Base-by-base conservation (phyloP, 257 asterid genomes). In the Coffea eugenioides region DNA sequence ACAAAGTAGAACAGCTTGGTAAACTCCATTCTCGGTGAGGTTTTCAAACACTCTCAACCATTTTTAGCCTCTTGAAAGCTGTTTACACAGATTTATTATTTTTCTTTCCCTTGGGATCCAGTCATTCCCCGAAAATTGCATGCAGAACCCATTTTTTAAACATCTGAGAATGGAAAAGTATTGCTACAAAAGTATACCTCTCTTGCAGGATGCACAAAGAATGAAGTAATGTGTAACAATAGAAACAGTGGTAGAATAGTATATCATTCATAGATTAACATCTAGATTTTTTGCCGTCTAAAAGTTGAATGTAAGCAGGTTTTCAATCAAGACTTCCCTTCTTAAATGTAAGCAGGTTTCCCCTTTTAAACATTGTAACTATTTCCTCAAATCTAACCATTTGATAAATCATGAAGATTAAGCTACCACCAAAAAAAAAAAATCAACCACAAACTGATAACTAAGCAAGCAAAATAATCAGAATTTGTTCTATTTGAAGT, bases 301-400 rank as follows among this genome's bases (percentile, higher is more conserved):
- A 62, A 62, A 25, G 39, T 62, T 62, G 69, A 62, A 62, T 39
- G 41, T 39, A 27, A 27, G 27, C 27, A 27, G 27, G 27, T 27
- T 27, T 27, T 27, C 41, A 39, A 39, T 3, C 41, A 39, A 2
- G 4, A 39, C 25, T 62, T 62, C 68, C 68, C 68, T 62, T 25
- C 68, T 62, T 62, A 62, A n/a, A 25, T 16, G n/a, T 8, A 62
- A 62, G 36, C 36, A 65, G 21, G 10, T 3, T 20, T 25, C 13
- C 15, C 18, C 27, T 65, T 25, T 25, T 9, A 65, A 65, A 65
- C 43, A 4, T 27, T 31, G 14, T 4, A 0, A 27, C 20, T n/a
- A n/a, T 36, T 57, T 62, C 77, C 72, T 71, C 65, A 43, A 62
- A 64, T 20, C n/a, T 64, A 73, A 27, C 23, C 59, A 61, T 51